phyloP scores from a whole-genome alignment of 345 rosid species.

The Moricandia moricandioides region DNA sequence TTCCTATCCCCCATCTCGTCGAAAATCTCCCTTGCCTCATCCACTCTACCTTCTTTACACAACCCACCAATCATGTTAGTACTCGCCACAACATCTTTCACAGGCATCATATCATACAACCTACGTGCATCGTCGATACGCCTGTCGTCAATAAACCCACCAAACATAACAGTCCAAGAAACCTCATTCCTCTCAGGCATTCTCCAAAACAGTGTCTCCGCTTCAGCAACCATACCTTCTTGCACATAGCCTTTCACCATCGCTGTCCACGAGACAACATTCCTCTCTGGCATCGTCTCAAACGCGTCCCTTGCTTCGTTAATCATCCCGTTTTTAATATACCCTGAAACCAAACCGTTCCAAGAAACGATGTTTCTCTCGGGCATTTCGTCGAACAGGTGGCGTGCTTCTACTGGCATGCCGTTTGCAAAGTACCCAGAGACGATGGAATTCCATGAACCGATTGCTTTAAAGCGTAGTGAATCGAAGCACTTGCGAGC shows the following conservation, averaged over 20 bases:
- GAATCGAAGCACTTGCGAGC: slow-evolving; percentile 64
- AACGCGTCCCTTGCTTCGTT: slow-evolving; percentile 53
- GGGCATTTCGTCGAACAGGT: slow-evolving; percentile 64
- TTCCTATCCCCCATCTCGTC: slow-evolving; percentile 55
- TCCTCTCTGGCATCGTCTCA: slow-evolving; percentile 62
- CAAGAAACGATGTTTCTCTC: slow-evolving; percentile 66
- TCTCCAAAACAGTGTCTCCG: slow-evolving; percentile 61
- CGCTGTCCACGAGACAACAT: slow-evolving; percentile 74
- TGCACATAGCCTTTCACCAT: slow-evolving; percentile 70
- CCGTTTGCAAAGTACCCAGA: slow-evolving; percentile 55
- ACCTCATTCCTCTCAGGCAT: slow-evolving; percentile 79
- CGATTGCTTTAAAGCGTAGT: slow-evolving; percentile 39
- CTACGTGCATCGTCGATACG: slow-evolving; percentile 57
- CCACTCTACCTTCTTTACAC: slow-evolving; percentile 57
- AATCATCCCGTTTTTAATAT: slow-evolving; percentile 56
- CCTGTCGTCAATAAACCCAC: slow-evolving; percentile 60
- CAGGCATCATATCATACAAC: slow-evolving; percentile 66
- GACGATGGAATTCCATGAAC: slow-evolving; percentile 69
- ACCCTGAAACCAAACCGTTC: slow-evolving; percentile 72
- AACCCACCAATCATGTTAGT: slow-evolving; percentile 77
- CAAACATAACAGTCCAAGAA: slow-evolving; percentile 83
- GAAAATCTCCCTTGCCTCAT: slow-evolving; percentile 66
- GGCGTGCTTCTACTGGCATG: slow-evolving; percentile 49
- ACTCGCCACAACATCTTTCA: slow-evolving; percentile 72
- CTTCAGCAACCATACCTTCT: slow-evolving; percentile 54